Evolutionary conservation across 306 rosid genomes (phyloP), one percentile per base, ranked within the genome.

Genomic region (Ziziphus jujuba): DNA sequence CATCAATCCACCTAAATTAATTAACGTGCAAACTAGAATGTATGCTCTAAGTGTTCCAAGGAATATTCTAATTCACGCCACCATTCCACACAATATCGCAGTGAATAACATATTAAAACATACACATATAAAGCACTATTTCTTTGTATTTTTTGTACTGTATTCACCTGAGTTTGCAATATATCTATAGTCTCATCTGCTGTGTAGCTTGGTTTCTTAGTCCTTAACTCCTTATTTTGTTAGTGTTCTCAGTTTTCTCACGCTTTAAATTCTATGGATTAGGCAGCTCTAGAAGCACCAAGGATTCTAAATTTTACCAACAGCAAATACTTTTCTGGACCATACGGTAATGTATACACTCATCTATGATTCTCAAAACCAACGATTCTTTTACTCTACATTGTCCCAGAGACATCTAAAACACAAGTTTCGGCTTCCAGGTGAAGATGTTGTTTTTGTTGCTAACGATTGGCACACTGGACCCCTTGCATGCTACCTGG

Each of bases 391-490:
- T 5, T 40, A 6, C n/a, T 4, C n/a, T 5, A 24, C 57, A 43
- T 31, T 49, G 24, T n/a, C n/a, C 17, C 23, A 23, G 31, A 44
- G 3, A 2, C 43, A 3, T 36, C 9, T 36, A 36, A 11, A 7
- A 36, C 6, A 36, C 36, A 22, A 36, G n/a, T 74, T 85, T 20
- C 34, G 11, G 2, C 20, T 5, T 65, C 66, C 89, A 87, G 96
- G 96, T 3, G 93, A 87, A 75, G 86, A 87, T 66, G 91, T 89
- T 61, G 70, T 89, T 43, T 87, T 89, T 69, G 14, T 89, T 7
- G 91, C 89, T 64, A 89, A 89, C 31, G 96, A 89, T 75, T 89
- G 96, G 96, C 96, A 89, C 81, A 89, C 93, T 14, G 86, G 93
- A 48, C 85, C 85, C 43, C 9, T 89, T 43, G 74, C 96, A 5